Conservation (phyloP, 2,329 filamentous ascomycete genomes). For the Chlorencoelia australis region DNA sequence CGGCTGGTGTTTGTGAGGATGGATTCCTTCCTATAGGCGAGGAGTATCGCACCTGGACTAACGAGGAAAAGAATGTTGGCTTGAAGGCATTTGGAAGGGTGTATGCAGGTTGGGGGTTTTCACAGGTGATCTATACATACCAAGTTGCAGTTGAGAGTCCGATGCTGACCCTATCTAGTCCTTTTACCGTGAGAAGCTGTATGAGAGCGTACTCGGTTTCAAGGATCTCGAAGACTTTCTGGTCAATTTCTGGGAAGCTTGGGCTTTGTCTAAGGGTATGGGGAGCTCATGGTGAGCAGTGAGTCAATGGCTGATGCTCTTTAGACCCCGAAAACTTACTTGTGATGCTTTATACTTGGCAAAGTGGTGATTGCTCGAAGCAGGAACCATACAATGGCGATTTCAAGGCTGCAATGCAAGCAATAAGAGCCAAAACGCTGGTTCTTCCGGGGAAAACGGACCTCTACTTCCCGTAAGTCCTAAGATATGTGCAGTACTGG, state of each 20-base stretch:
- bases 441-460: conserved; percentile 66
- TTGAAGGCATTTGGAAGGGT: conserved; percentile 64
- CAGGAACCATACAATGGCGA: conserved; percentile 60
- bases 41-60: conserved; percentile 38
- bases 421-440: conserved; percentile 62
- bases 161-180: conserved; percentile 21
- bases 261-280: conserved; percentile 56
- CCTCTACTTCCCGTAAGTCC: conserved; percentile 66
- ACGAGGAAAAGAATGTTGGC: conserved; percentile 42
- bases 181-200: conserved; percentile 65
- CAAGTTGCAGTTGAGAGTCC: too few relatives aligned
- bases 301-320: background rate
- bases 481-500: conserved; percentile 10
- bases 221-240: conserved; percentile 65
- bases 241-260: conserved; percentile 64
- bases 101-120: conserved; percentile 76
- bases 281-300: too few relatives aligned
- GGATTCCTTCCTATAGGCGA: conserved; percentile 31
- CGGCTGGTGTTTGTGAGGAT: conserved; percentile 39
- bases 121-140: conserved; percentile 37
- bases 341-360: conserved; percentile 71
- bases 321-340: conserved; percentile 64
- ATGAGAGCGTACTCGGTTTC: conserved; percentile 53
- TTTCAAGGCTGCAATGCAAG: conserved; percentile 54
- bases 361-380: conserved; percentile 58